These are phyloP conservation scores for Acer yangbiense DNA, from an alignment of 345 rosid species.

Conservation along the genomic window DNA sequence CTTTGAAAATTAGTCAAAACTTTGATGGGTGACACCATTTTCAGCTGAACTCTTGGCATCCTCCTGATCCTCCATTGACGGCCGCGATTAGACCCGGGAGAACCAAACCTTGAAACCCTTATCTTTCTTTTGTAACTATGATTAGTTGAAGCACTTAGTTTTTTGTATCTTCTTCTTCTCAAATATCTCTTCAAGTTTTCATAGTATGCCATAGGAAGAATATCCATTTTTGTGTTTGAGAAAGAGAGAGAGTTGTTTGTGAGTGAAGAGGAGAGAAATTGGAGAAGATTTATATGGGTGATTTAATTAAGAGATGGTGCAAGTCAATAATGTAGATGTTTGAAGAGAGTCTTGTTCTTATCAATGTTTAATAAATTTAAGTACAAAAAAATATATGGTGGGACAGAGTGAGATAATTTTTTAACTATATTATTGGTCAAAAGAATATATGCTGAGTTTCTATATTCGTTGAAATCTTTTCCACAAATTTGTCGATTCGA, in stretches of 20 bases:
- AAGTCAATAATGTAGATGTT: not conserved
- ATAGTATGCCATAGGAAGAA: slow-evolving; percentile 13
- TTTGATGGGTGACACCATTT: slow-evolving; percentile 31
- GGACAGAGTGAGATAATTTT: not conserved
- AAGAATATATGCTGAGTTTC: no score
- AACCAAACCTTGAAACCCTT: slow-evolving; percentile 37
- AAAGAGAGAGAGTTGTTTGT: not conserved
- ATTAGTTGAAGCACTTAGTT: slow-evolving; percentile 13
- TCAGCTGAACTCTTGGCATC: not conserved
- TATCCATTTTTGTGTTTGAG: slow-evolving; percentile 25
- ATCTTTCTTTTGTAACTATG: slow-evolving; percentile 24
- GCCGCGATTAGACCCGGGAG: not conserved
- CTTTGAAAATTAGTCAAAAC: slow-evolving; percentile 36
- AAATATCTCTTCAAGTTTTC: slow-evolving; percentile 44
- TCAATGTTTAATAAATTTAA: not conserved
- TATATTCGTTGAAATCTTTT: no score
- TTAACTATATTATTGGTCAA: not conserved
- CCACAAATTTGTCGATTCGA: no score
- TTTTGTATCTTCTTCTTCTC: slow-evolving; percentile 46
- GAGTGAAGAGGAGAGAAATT: not conserved
- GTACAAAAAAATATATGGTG: not conserved
- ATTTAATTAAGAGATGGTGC: not conserved
- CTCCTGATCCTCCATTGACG: not conserved
- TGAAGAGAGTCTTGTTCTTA: not conserved
- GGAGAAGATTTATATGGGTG: not conserved